phyloP scores from a whole-genome alignment of 2,329 filamentous ascomycete species.

The Fusarium sp. region DNA sequence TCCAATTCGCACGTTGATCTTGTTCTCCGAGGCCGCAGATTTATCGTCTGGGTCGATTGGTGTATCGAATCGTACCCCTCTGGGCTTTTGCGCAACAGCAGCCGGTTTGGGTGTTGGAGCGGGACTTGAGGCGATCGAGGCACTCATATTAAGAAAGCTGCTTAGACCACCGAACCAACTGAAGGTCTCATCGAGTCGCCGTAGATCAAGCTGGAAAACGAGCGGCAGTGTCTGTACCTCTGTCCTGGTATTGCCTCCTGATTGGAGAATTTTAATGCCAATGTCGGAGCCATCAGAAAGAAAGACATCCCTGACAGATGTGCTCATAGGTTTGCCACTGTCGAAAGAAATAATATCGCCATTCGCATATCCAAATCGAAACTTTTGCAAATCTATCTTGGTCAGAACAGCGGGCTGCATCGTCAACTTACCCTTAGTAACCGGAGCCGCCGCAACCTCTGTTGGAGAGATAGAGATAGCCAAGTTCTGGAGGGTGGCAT shows the following conservation, averaged over 20 bases:
- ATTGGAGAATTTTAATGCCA: slow-evolving; percentile 63
- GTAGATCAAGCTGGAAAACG: slow-evolving; percentile 80
- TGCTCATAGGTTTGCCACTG: slow-evolving; percentile 65
- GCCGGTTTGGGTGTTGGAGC: slow-evolving; percentile 58
- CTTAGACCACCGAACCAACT: slow-evolving; percentile 91
- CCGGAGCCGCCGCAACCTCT: slow-evolving; percentile 23
- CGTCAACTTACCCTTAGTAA: slow-evolving; percentile 24
- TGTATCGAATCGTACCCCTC: slow-evolving; percentile 69
- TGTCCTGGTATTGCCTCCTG: slow-evolving; percentile 60
- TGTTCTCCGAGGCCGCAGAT: slow-evolving; percentile 65
- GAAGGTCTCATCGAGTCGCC: slow-evolving; percentile 85
- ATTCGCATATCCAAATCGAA: slow-evolving; percentile 71
- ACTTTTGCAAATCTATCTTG: slow-evolving; percentile 64
- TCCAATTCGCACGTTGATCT: slow-evolving; percentile 80
- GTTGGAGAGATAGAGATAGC: slow-evolving; percentile 45
- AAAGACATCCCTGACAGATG: slow-evolving; percentile 69
- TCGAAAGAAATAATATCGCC: slow-evolving; percentile 74
- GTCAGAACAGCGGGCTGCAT: slow-evolving; percentile 49
- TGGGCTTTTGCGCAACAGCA: slow-evolving; percentile 58
- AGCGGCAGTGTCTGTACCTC: slow-evolving; percentile 82
- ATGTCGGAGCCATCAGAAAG: slow-evolving; percentile 69
- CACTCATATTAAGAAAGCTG: slow-evolving; percentile 88
- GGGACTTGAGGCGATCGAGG: slow-evolving; percentile 82
- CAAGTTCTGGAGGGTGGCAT: slow-evolving; percentile 61
- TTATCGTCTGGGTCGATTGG: slow-evolving; percentile 62